Percentiles rank a stretch among this genome's conserved stretches.
phyloP scores from a whole-genome alignment of 2,329 filamentous ascomycete species.

The Polychaeton citri region DNA sequence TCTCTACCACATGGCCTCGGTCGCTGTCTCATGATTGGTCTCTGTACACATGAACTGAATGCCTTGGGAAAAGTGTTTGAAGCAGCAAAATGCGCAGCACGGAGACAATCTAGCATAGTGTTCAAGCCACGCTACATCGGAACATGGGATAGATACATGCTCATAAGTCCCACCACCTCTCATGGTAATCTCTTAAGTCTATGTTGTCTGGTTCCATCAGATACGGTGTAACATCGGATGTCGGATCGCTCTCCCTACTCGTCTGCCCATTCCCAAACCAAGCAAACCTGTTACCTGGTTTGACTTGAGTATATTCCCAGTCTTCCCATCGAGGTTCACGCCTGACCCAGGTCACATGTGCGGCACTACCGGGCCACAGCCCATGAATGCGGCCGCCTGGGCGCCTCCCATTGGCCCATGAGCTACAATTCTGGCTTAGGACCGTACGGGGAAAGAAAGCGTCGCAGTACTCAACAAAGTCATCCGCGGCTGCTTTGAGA shows the following conservation, averaged over 20 bases:
- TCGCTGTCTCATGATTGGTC: too few relatives aligned
- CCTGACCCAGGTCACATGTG: constrained; percentile 23
- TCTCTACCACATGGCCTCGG: too few relatives aligned
- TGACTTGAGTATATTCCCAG: constrained; percentile 18
- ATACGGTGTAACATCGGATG: constrained; percentile 32
- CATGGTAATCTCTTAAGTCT: not conserved
- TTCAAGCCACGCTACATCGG: too few relatives aligned
- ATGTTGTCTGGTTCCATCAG: constrained; percentile 7
- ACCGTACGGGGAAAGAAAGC: constrained; percentile 26
- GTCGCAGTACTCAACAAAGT: constrained; percentile 18
- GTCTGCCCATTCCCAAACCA: constrained; percentile 34
- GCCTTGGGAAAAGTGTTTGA: too few relatives aligned
- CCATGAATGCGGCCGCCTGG: constrained; percentile 27
- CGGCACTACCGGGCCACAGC: constrained; percentile 25
- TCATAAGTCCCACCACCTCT: not conserved
- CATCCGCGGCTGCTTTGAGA: constrained; percentile 38
- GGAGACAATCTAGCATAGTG: too few relatives aligned
- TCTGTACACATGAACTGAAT: too few relatives aligned
- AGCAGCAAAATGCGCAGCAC: too few relatives aligned
- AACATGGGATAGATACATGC: too few relatives aligned
- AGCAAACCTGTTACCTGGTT: constrained; percentile 26
- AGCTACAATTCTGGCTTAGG: constrained; percentile 21
- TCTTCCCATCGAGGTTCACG: constrained; percentile 29
- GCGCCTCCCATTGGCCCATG: constrained; percentile 25
- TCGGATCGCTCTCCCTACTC: constrained; percentile 32